A percentile compares a stretch with the other conserved stretches of the same genome.
Evolutionary conservation across 495 filamentous ascomycete genomes (phyloP).

Genomic region (Podospora fimiseda): DNA sequence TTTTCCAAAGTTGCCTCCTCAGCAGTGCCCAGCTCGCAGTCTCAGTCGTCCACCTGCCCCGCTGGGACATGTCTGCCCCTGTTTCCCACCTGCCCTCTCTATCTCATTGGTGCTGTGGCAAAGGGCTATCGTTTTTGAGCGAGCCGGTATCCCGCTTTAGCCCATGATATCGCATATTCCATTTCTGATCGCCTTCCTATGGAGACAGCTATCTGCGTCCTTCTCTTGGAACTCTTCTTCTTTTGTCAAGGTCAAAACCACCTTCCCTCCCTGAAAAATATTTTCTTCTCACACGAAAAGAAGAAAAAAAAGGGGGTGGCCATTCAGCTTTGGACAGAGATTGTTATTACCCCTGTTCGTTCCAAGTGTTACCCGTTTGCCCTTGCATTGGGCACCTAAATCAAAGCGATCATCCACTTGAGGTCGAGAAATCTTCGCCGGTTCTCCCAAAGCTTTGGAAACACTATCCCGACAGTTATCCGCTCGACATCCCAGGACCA

Average conservation of each 20-base stretch:
- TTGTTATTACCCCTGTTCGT: background rate
- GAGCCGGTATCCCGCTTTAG: background rate
- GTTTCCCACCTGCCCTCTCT: background rate
- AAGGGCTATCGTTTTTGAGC: background rate
- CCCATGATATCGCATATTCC: too few relatives aligned
- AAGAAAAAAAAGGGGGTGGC: background rate
- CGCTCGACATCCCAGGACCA: background rate
- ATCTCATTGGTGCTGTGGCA: background rate
- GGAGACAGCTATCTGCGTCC: background rate
- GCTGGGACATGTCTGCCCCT: background rate
- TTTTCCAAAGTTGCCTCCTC: background rate
- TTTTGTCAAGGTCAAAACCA: background rate
- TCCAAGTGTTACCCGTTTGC: background rate
- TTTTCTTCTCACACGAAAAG: background rate
- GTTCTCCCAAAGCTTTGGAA: too few relatives aligned
- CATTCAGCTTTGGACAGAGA: background rate
- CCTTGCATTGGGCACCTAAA: constrained; percentile 18
- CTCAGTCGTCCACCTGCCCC: background rate
- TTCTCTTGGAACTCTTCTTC: background rate
- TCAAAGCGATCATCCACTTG: constrained; percentile 8
- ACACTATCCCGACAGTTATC: background rate
- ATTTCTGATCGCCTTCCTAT: background rate
- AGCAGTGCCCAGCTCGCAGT: background rate
- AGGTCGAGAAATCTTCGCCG: background rate
- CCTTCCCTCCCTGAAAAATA: background rate